phyloP scores from a whole-genome alignment of 2,329 filamentous ascomycete species.

The Alternaria ethzedia region DNA sequence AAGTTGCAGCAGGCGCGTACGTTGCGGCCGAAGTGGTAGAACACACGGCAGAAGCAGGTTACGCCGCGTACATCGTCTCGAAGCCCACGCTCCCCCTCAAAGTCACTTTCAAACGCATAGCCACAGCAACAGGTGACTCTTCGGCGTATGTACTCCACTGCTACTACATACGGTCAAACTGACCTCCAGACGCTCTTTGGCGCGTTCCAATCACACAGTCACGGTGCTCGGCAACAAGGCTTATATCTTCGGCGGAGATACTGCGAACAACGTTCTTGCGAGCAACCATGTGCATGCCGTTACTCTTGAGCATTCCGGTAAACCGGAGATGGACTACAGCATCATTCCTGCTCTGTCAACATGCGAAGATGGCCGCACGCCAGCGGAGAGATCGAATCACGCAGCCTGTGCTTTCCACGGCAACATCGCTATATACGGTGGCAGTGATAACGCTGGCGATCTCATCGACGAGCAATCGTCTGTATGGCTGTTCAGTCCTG shows the following conservation, averaged over 20 bases:
- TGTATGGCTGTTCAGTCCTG: constrained; percentile 52
- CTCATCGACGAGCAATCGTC: constrained; percentile 45
- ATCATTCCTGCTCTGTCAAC: constrained; percentile 51
- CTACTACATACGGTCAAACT: background rate
- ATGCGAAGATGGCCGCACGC: constrained; percentile 38
- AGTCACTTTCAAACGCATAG: constrained; percentile 51
- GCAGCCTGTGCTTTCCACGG: constrained; percentile 50
- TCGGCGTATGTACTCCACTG: constrained; percentile 27
- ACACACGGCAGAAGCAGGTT: constrained; percentile 49
- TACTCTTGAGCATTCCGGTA: constrained; percentile 40
- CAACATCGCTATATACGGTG: constrained; percentile 51
- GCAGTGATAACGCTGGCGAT: constrained; percentile 38
- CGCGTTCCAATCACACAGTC: constrained; percentile 49
- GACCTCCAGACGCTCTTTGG: constrained; percentile 36
- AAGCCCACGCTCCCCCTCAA: constrained; percentile 53
- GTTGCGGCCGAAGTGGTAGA: constrained; percentile 48
- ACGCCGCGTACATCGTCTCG: constrained; percentile 50
- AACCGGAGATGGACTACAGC: constrained; percentile 49
- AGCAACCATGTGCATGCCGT: constrained; percentile 53
- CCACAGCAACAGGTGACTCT: constrained; percentile 44
- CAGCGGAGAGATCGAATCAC: constrained; percentile 46
- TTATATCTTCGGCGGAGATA: constrained; percentile 54
- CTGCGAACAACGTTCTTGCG: constrained; percentile 43
- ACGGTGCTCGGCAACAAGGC: constrained; percentile 52
- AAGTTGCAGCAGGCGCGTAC: constrained; percentile 50